A percentile compares a stretch with the other conserved stretches of the same genome.
These are phyloP conservation scores for Paragyromitra xinjiangensis DNA, from an alignment of 495 filamentous ascomycete genomes.

Conservation along the genomic window DNA sequence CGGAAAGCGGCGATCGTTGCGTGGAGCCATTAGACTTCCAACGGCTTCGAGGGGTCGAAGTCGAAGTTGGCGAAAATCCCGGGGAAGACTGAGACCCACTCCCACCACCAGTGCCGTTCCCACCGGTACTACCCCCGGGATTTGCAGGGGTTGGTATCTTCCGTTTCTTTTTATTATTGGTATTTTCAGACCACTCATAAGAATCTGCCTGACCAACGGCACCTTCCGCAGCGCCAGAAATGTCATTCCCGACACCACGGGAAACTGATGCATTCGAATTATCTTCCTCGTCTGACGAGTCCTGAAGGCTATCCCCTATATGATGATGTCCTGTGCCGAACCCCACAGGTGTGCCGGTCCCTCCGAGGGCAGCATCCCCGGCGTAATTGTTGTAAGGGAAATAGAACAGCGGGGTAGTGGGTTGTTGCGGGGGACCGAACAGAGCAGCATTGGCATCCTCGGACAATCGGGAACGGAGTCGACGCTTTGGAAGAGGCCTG, in stretches of 20 bases:
- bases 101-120: constrained; percentile 61
- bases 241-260: constrained; percentile 56
- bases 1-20: constrained; percentile 55
- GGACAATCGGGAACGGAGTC: constrained; percentile 83
- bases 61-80: constrained; percentile 55
- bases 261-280: constrained; percentile 55
- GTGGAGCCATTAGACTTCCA: constrained; percentile 55
- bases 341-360: constrained; percentile 47
- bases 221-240: constrained; percentile 42
- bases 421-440: constrained; percentile 76
- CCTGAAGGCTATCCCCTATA: constrained; percentile 47
- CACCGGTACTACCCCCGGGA: constrained; percentile 60
- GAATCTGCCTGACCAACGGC: constrained; percentile 70
- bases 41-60: constrained; percentile 51
- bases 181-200: constrained; percentile 97
- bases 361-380: constrained; percentile 55
- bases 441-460: constrained; percentile 83
- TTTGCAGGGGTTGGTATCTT: constrained; percentile 88
- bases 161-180: constrained; percentile 99
- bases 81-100: constrained; percentile 59
- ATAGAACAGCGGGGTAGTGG: constrained; percentile 75
- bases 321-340: constrained; percentile 55
- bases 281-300: constrained; percentile 55
- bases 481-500: constrained; percentile 87
- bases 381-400: constrained; percentile 67